These are phyloP conservation scores for Larix sibirica DNA, from an alignment of 83 land plant genomes.

Conservation along the genomic window DNA sequence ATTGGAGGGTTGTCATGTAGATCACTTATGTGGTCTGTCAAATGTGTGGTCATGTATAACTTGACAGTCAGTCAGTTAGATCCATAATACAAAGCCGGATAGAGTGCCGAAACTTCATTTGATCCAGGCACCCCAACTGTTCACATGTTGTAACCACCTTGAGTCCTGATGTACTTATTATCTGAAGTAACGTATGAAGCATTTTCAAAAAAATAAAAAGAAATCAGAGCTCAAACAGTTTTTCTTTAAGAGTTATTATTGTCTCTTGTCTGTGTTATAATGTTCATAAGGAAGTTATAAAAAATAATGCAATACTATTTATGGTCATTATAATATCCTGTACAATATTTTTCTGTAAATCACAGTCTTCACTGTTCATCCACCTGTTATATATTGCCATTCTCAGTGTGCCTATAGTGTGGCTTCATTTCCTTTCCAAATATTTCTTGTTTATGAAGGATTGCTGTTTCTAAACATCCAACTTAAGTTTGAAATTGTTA, in stretches of 20 bases:
- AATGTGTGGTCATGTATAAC: too few species aligned
- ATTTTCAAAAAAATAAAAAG: too few species aligned
- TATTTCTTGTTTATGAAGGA: background rate
- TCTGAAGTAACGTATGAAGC: too few species aligned
- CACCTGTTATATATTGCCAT: too few species aligned
- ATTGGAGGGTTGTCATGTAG: too few species aligned
- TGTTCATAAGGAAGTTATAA: background rate
- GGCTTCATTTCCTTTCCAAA: background rate
- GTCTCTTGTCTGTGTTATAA: background rate
- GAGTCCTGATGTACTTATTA: too few species aligned
- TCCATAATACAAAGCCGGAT: background rate
- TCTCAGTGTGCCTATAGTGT: background rate
- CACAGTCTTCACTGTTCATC: too few species aligned
- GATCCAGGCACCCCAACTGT: too few species aligned
- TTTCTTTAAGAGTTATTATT: conserved; percentile 7
- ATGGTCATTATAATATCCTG: background rate
- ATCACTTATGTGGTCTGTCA: too few species aligned
- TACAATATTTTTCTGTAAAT: too few species aligned
- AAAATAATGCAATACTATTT: background rate
- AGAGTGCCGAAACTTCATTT: background rate
- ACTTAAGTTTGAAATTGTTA: background rate
- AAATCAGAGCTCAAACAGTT: background rate
- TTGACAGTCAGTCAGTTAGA: background rate
- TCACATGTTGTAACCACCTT: too few species aligned
- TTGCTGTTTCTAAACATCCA: background rate